phyloP scores from a whole-genome alignment of 208 protist genomes.

The Crithidia expoeki region DNA sequence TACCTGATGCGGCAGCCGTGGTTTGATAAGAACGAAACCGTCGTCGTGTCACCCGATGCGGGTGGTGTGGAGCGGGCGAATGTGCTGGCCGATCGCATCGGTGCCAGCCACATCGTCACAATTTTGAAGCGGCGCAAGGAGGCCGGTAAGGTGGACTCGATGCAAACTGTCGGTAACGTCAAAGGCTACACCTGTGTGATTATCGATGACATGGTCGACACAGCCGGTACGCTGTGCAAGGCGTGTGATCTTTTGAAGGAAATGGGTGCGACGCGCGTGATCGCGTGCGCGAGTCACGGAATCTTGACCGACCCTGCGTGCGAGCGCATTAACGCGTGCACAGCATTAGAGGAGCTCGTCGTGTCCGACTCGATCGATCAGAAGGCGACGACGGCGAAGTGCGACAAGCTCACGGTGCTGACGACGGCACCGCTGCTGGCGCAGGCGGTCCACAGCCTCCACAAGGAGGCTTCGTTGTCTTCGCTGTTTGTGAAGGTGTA shows the following conservation, averaged over 20 bases:
- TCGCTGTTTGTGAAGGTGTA: constrained; percentile 81
- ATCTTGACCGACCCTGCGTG: constrained; percentile 93
- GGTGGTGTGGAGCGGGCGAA: constrained; percentile 96
- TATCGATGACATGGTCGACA: constrained; percentile 98
- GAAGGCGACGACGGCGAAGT: constrained; percentile 59
- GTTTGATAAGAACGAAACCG: constrained; percentile 78
- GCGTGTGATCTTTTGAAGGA: constrained; percentile 89
- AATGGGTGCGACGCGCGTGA: constrained; percentile 92
- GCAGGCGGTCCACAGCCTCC: constrained; percentile 84
- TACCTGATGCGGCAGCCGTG: constrained; percentile 85
- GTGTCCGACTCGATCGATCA: constrained; percentile 92
- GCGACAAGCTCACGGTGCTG: constrained; percentile 89
- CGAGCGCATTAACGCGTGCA: constrained; percentile 88
- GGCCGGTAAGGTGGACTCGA: constrained; percentile 92
- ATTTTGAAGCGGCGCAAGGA: constrained; percentile 92
- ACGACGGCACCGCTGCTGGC: constrained; percentile 89
- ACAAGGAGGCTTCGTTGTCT: constrained; percentile 82
- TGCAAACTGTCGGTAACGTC: constrained; percentile 96
- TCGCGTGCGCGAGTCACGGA: constrained; percentile 95
- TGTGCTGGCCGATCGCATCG: constrained; percentile 85
- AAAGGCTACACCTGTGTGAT: constrained; percentile 94
- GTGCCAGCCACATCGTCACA: constrained; percentile 89
- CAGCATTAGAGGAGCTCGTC: constrained; percentile 90
- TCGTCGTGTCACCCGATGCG: constrained; percentile 97
- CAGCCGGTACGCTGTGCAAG: constrained; percentile 94